Conservation (phyloP, 768 basidiomycete species). For the Erythrobasidium yunnanense region DNA sequence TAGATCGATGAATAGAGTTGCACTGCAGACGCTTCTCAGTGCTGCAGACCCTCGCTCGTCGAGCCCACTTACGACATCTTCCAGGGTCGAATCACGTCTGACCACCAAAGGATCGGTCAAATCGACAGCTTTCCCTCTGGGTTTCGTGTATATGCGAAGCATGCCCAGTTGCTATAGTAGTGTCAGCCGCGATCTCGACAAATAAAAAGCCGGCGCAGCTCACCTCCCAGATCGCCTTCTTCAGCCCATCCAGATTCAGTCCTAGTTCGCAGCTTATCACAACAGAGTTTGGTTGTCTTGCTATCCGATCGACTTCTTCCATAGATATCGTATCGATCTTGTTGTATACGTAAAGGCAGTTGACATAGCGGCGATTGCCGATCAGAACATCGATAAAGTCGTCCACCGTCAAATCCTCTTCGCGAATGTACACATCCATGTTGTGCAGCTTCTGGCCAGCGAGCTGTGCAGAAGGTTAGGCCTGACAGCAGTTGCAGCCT, state of each 20-base stretch:
- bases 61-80: conserved; percentile 50
- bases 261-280: conserved; percentile 94
- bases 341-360: conserved; percentile 66
- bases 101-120: conserved; percentile 72
- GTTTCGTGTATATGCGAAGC: conserved; percentile 93
- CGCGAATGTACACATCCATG: conserved; percentile 78
- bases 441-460: conserved; percentile 30
- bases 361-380: conserved; percentile 87
- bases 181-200: conserved; percentile 46
- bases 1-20: conserved; percentile 48
- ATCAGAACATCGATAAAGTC: conserved; percentile 98
- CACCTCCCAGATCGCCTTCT: conserved; percentile 46
- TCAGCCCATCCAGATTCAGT: conserved; percentile 54
- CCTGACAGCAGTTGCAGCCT: conserved; percentile 39
- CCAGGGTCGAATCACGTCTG: conserved; percentile 82
- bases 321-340: conserved; percentile 77
- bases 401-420: conserved; percentile 73
- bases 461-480: not conserved
- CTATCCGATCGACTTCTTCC: conserved; percentile 59
- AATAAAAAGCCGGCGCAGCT: not conserved
- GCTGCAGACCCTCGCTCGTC: conserved; percentile 11
- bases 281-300: conserved; percentile 68
- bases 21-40: conserved; percentile 14
- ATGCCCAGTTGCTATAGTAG: conserved; percentile 57
- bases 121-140: conserved; percentile 87